These are phyloP conservation scores for Xylariaceae sp. DNA, from an alignment of 2,329 filamentous ascomycete species.

Conservation along the genomic window DNA sequence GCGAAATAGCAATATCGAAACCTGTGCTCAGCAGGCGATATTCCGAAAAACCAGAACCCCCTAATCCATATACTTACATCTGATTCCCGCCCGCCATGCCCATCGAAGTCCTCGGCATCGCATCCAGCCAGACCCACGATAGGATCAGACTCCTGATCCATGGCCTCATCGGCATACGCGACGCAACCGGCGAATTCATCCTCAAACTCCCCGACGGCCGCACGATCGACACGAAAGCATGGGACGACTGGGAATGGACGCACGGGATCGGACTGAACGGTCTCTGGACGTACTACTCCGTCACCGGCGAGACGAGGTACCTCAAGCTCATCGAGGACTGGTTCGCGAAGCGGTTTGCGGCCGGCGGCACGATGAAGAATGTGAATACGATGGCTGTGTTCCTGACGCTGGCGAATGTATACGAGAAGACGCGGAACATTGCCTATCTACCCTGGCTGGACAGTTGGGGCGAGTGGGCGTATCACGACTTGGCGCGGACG, in stretches of 20 bases:
- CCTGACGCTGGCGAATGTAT: constrained; percentile 69
- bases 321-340: constrained; percentile 66
- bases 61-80: neutral
- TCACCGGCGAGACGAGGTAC: constrained; percentile 57
- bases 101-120: constrained; percentile 41
- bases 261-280: constrained; percentile 77
- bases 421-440: constrained; percentile 64
- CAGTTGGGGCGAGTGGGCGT: constrained; percentile 77
- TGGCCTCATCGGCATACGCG: constrained; percentile 72
- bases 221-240: constrained; percentile 78
- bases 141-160: constrained; percentile 63
- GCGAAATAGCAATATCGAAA: neutral
- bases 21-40: neutral
- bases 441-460: constrained; percentile 74
- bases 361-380: constrained; percentile 73
- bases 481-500: constrained; percentile 68
- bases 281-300: constrained; percentile 73
- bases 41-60: neutral
- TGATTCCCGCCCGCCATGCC: constrained; percentile 32
- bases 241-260: constrained; percentile 80
- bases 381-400: constrained; percentile 82
- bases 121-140: constrained; percentile 43
- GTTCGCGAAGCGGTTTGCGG: constrained; percentile 64
- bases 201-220: constrained; percentile 65
- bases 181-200: constrained; percentile 69